These are phyloP conservation scores for Arachis stenosperma DNA, from an alignment of 306 rosid species.

Conservation along the genomic window DNA sequence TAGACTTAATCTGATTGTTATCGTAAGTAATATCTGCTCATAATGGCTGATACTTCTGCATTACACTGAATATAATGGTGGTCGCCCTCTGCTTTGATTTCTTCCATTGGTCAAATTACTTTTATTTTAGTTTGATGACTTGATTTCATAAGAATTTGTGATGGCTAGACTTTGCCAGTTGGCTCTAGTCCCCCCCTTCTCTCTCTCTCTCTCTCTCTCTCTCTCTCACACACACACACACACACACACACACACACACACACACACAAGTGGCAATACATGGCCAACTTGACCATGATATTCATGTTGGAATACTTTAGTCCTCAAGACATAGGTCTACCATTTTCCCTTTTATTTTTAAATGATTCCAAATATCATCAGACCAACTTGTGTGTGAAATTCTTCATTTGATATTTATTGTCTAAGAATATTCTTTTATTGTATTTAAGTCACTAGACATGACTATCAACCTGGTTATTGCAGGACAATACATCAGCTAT, in stretches of 20 bases:
- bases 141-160: slow-evolving; percentile 5
- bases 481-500: slow-evolving; percentile 92
- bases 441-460: slow-evolving; percentile 20
- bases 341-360: not conserved
- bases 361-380: slow-evolving; percentile 1
- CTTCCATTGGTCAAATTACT: slow-evolving; percentile 3
- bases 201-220: no score
- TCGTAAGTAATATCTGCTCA: not conserved
- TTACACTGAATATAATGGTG: slow-evolving; percentile 21
- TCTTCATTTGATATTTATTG: slow-evolving; percentile 27
- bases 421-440: slow-evolving; percentile 21
- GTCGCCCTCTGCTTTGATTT: slow-evolving; percentile 8
- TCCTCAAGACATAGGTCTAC: slow-evolving; percentile 1
- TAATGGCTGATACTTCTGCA: slow-evolving; percentile 29
- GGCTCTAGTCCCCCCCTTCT: not conserved
- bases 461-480: slow-evolving; percentile 43
- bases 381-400: slow-evolving; percentile 13
- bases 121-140: slow-evolving; percentile 7
- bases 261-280: not conserved
- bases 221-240: no score
- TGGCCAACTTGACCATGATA: slow-evolving; percentile 24
- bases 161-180: slow-evolving; percentile 16
- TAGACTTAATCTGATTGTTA: slow-evolving; percentile 25
- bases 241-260: no score
- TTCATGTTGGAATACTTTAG: slow-evolving; percentile 14